Evolutionary conservation across 176 grass and related monocot species (phyloP), one percentile per base, ranked within the genome.

Genomic region (Elaeis guineensis): DNA sequence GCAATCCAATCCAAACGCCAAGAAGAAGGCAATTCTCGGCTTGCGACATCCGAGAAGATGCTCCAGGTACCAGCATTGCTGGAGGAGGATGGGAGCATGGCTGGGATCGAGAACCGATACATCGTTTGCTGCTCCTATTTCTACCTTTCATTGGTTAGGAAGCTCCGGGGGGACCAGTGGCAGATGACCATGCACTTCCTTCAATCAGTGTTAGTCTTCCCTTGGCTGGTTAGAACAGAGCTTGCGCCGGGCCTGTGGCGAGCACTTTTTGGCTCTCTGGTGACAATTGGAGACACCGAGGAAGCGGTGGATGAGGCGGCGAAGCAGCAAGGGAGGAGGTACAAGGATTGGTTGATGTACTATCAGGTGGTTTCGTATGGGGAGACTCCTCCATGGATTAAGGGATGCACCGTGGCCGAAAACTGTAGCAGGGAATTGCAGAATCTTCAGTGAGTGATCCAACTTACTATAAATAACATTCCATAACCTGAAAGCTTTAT

Each of bases 261-360:
- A 29, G 78, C 69, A 17, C 69, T 97, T 39, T 97, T 90, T 49
- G 78, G 75, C 64, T 48, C 56, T n/a, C 16, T 16, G 51, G 14
- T 21, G 19, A 66, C 53, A 30, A 16, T 30, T 16, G 12, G 66
- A 22, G 60, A 53, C 49, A 63, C 64, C 28, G 80, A 59, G 25
- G 70, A 70, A 19, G 51, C 66, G 24, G 54, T 69, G 59, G 80
- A 88, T 14, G 80, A 77, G 39, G 84, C 68, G 21, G 87, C 70
- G 8, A 80, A 71, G 21, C 61, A 80, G 53, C 78, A 78, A 15
- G 92, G 77, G 25, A 67, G 78, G 73, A 52, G 84, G 25, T 97
- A 88, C 75, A 97, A 91, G 73, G 79, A 86, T 75, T 97, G 92
- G 87, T 72, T 97, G 59, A 97, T 97, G 78, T 97, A 97, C 69